phyloP scores from a whole-genome alignment of 352 stramenopile species.

The Phytophthora hibernalis region DNA sequence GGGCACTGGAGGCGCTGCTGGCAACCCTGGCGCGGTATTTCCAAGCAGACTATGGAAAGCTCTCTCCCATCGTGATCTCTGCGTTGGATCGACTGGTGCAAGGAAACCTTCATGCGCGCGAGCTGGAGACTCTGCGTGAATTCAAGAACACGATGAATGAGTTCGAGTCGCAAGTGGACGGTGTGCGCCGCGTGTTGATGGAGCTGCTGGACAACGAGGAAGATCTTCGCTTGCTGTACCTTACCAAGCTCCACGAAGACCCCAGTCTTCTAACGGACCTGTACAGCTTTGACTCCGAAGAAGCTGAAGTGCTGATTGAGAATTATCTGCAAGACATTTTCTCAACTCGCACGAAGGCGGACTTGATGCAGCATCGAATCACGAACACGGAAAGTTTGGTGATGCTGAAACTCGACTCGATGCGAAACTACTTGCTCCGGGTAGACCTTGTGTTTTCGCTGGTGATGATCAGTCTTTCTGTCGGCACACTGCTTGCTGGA shows the following conservation, averaged over 20 bases:
- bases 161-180: slow-evolving; percentile 73
- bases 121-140: slow-evolving; percentile 68
- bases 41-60: slow-evolving; percentile 58
- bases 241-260: slow-evolving; percentile 73
- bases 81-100: slow-evolving; percentile 61
- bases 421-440: slow-evolving; percentile 80
- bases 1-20: slow-evolving; percentile 66
- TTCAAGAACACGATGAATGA: slow-evolving; percentile 81
- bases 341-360: slow-evolving; percentile 73
- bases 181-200: slow-evolving; percentile 68
- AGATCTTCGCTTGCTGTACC: slow-evolving; percentile 63
- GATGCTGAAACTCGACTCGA: slow-evolving; percentile 83
- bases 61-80: slow-evolving; percentile 47
- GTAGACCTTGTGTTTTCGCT: slow-evolving; percentile 82
- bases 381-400: slow-evolving; percentile 81
- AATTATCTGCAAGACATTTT: slow-evolving; percentile 87
- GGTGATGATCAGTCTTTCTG: slow-evolving; percentile 62
- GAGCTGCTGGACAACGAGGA: slow-evolving; percentile 75
- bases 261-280: slow-evolving; percentile 57
- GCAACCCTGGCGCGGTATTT: slow-evolving; percentile 66
- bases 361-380: slow-evolving; percentile 76
- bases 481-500: slow-evolving; percentile 69
- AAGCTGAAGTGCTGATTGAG: slow-evolving; percentile 80
- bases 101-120: slow-evolving; percentile 50
- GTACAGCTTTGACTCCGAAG: slow-evolving; percentile 76